These are phyloP conservation scores for Begonia loranthoides DNA, from an alignment of 306 rosid species.

Conservation along the genomic window DNA sequence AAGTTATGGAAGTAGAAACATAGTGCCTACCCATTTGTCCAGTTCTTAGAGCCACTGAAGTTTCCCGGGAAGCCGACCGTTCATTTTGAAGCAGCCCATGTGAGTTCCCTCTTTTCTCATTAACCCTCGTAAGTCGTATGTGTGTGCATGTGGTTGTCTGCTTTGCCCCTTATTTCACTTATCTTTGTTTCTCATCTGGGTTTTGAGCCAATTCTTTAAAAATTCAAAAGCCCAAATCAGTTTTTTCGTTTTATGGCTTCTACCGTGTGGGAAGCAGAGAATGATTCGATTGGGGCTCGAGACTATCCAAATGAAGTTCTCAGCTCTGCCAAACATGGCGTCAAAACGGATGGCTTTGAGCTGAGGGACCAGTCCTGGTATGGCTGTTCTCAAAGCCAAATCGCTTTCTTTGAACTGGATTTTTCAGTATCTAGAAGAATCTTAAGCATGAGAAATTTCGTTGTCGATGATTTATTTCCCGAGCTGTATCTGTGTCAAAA, in stretches of 20 bases:
- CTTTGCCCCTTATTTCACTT: no score
- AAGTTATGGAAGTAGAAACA: no score
- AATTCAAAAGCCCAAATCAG: constrained; percentile 2
- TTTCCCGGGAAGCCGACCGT: constrained; percentile 44
- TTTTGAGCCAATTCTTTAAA: constrained; percentile 13
- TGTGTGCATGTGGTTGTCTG: no score
- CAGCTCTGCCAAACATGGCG: constrained; percentile 48
- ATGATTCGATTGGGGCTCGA: constrained; percentile 37
- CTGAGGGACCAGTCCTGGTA: constrained; percentile 85
- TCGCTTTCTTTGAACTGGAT: neutral
- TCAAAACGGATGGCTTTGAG: constrained; percentile 81
- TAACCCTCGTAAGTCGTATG: constrained; percentile 6
- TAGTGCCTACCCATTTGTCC: no score
- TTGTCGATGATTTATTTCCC: no score
- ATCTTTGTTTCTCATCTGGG: constrained; percentile 2
- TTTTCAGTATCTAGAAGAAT: no score
- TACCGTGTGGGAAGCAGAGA: constrained; percentile 95
- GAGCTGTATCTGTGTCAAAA: no score
- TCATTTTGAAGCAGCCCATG: constrained; percentile 63
- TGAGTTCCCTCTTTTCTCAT: constrained; percentile 28
- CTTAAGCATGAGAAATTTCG: no score
- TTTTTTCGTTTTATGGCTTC: constrained; percentile 10
- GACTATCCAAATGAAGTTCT: constrained; percentile 54
- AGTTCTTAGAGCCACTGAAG: neutral
- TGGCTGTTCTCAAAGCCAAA: neutral